Evolutionary conservation across 306 rosid species (phyloP).

Genomic region (barrel medic (Medicago truncatula)): DNA sequence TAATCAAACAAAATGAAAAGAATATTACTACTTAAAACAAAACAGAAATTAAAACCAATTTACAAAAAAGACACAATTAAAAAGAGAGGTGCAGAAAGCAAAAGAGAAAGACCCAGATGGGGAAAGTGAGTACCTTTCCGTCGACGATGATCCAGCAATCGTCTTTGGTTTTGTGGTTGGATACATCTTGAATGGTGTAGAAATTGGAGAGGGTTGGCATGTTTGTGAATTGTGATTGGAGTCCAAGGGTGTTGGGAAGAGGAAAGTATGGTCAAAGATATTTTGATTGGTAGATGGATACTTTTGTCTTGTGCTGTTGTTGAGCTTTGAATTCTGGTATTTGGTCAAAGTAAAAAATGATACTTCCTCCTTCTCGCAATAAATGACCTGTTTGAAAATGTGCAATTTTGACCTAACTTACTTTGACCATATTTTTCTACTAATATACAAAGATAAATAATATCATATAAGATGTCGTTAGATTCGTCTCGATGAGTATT

Average conservation of each 20-base stretch:
- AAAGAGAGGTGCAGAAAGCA: background rate
- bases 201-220: constrained; percentile 72
- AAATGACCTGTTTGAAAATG: no score
- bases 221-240: background rate
- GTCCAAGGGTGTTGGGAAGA: background rate
- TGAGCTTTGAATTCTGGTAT: no score
- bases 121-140: constrained; percentile 64
- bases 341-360: no score
- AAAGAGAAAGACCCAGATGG: background rate
- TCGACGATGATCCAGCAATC: constrained; percentile 89
- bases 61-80: background rate
- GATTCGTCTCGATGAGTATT: no score
- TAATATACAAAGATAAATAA: no score
- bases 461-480: no score
- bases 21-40: no score
- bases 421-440: no score
- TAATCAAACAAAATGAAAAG: background rate
- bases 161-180: constrained; percentile 68
- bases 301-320: background rate
- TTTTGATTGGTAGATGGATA: background rate
- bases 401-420: no score
- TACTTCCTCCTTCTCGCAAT: no score
- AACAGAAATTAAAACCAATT: background rate
- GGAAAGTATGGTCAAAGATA: background rate
- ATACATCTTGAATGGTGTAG: constrained; percentile 65